phyloP scores from a whole-genome alignment of 192 early-diverging fungal genomes.

The Entophlyctis luteolus region DNA sequence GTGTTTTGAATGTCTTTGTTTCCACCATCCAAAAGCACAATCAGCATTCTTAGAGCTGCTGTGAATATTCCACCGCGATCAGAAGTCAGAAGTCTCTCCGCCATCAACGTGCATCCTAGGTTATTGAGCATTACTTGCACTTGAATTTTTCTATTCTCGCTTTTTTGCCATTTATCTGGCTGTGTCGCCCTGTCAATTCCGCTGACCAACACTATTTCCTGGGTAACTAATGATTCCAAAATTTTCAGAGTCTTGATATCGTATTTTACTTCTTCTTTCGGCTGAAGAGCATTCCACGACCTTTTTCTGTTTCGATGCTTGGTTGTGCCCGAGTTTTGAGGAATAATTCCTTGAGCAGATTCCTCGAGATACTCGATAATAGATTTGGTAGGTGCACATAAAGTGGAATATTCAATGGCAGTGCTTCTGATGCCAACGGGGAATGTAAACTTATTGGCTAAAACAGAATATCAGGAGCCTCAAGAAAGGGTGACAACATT shows the following conservation, averaged over 20 bases:
- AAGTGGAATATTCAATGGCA: neutral
- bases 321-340: neutral
- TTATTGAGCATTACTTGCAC: slow-evolving; percentile 30
- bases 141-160: slow-evolving; percentile 6
- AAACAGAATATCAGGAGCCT: neutral
- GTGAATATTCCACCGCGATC: slow-evolving; percentile 7
- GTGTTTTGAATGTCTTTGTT: slow-evolving; percentile 31
- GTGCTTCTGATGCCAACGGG: slow-evolving; percentile 1
- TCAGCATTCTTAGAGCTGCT: slow-evolving; percentile 21
- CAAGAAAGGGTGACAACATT: neutral
- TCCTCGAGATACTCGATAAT: slow-evolving; percentile 27
- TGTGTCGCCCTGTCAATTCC: slow-evolving; percentile 8
- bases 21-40: slow-evolving; percentile 36
- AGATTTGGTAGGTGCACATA: slow-evolving; percentile 25
- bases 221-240: slow-evolving; percentile 28
- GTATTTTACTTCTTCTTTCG: slow-evolving; percentile 16
- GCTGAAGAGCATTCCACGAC: neutral
- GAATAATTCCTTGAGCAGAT: slow-evolving; percentile 6
- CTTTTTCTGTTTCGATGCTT: neutral
- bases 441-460: slow-evolving; percentile 6
- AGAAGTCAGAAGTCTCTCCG: slow-evolving; percentile 28
- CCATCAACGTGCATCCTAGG: slow-evolving; percentile 37
- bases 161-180: slow-evolving; percentile 29
- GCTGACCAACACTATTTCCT: slow-evolving; percentile 21
- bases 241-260: slow-evolving; percentile 37